phyloP scores from a whole-genome alignment of 345 rosid genomes.

The Clarkia xantiana region DNA sequence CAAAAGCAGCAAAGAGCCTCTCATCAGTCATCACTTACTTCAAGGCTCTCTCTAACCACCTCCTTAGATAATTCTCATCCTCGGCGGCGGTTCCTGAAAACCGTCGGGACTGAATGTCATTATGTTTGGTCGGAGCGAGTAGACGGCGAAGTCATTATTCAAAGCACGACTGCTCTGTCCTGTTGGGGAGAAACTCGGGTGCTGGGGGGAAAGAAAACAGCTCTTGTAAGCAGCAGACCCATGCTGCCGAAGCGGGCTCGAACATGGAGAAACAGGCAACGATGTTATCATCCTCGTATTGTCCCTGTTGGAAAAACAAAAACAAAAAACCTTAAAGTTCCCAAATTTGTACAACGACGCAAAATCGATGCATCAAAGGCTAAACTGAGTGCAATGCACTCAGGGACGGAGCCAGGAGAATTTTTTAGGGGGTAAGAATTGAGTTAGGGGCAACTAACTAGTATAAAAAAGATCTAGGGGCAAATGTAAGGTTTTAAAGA shows the following conservation, averaged over 20 bases:
- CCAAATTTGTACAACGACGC: background rate
- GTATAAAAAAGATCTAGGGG: no score
- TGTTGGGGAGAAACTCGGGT: slow-evolving; percentile 30
- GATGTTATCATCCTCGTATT: slow-evolving; percentile 57
- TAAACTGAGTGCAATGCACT: no score
- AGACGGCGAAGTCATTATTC: slow-evolving; percentile 29
- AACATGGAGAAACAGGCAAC: slow-evolving; percentile 76
- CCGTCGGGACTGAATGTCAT: slow-evolving; percentile 2
- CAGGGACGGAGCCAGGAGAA: no score
- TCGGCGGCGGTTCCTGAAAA: slow-evolving; percentile 8
- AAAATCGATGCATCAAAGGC: background rate
- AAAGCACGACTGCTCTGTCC: slow-evolving; percentile 36
- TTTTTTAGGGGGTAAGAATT: no score
- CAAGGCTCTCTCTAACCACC: background rate
- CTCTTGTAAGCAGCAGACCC: slow-evolving; percentile 54
- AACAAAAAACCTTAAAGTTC: background rate
- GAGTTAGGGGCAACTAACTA: no score
- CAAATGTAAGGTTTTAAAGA: no score
- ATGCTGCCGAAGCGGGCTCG: slow-evolving; percentile 68
- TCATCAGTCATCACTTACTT: background rate
- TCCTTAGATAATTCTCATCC: slow-evolving; percentile 8
- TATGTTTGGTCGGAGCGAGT: slow-evolving; percentile 15
- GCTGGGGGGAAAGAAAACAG: slow-evolving; percentile 73
- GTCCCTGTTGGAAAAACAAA: slow-evolving; percentile 36
- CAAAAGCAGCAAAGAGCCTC: no score